A percentile compares a stretch with the other conserved stretches of the same genome.
phyloP scores from a whole-genome alignment of 2,329 filamentous ascomycete genomes.

The Clathrospora elynae region DNA sequence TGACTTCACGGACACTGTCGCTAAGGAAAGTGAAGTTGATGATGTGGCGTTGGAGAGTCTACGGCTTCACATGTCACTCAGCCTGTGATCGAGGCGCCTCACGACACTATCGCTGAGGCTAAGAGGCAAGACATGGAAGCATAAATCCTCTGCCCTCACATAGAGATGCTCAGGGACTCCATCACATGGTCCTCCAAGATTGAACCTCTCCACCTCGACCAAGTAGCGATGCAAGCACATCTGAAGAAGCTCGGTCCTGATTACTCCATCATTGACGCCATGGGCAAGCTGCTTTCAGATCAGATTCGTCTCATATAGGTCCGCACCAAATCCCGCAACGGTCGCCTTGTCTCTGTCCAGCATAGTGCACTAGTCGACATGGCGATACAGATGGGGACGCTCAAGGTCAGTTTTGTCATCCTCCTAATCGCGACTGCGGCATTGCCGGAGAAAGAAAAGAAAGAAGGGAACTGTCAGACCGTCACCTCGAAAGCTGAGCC shows the following conservation, averaged over 20 bases:
- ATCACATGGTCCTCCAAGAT: slow-evolving; percentile 15
- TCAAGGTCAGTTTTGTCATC: slow-evolving; percentile 16
- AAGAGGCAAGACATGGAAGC: slow-evolving; percentile 15
- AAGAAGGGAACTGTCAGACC: no score
- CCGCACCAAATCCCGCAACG: slow-evolving; percentile 16
- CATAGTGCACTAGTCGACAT: slow-evolving; percentile 11
- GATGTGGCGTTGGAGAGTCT: no score
- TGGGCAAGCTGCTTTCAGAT: slow-evolving; percentile 19
- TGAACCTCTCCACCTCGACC: slow-evolving; percentile 18
- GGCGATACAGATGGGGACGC: slow-evolving; percentile 20
- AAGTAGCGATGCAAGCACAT: slow-evolving; percentile 12
- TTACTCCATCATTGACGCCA: slow-evolving; percentile 25
- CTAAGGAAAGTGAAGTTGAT: no score
- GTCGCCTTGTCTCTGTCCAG: slow-evolving; percentile 20
- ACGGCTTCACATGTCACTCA: neutral
- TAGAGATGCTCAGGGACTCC: neutral
- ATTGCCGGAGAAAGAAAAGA: neutral
- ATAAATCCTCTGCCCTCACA: slow-evolving; percentile 20
- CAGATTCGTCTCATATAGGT: slow-evolving; percentile 22
- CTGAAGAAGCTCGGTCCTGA: slow-evolving; percentile 8
- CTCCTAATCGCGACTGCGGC: slow-evolving; percentile 12
- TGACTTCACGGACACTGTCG: no score
- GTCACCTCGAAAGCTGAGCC: no score
- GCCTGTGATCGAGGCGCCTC: neutral
- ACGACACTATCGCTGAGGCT: no score